Base-by-base conservation (phyloP, 1,139 yeast genomes). In the Kodamaea sp. region DNA sequence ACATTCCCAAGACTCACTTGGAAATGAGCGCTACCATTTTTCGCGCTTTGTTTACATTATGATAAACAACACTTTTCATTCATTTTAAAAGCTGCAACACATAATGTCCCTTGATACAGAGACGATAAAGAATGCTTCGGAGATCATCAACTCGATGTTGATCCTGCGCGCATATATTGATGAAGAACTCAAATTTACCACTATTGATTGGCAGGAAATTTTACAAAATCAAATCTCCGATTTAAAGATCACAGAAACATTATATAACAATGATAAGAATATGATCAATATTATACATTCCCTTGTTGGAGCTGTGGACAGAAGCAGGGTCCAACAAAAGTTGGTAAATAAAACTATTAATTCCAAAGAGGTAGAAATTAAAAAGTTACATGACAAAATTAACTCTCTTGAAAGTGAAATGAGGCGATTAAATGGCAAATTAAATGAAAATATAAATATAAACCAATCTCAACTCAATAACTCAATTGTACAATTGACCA, bases 201-300 rank as follows among this genome's bases (percentile, higher is more conserved):
- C 68, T n/a, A 60, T 65, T 24, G 57, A 70, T 41, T 65, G 70
- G 67, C 46, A 54, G 8, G 58, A 60, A 9, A 49, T 70, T 15
- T 39, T 43, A 7, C 37, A 41, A 9, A 49, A 43, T 33, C 51
- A 48, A 29, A 20, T 41, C 8, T 12, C 28, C 15, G 43, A 48
- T 25, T 38, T 50, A 34, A 33, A 38, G 25, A 42, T 64, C 20
- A 62, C 68, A 2, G 67, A 65, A 20, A 45, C 47, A n/a, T 40
- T 70, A 11, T 70, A 60, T 44, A 58, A 65, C 39, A 72, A 73
- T 48, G 78, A 72, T 48, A 67, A 70, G 46, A 63, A 66, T 37
- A 53, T 63, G 24, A 67, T 73, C 25, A 71, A 72, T 46, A 63
- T 69, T 31, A 61, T 73, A 2, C 70, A 71, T 45, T 63, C 72